A percentile compares a stretch with the other conserved stretches of the same genome.
Evolutionary conservation across 2,329 filamentous ascomycete species (phyloP).

Genomic region (Claviceps sp.): DNA sequence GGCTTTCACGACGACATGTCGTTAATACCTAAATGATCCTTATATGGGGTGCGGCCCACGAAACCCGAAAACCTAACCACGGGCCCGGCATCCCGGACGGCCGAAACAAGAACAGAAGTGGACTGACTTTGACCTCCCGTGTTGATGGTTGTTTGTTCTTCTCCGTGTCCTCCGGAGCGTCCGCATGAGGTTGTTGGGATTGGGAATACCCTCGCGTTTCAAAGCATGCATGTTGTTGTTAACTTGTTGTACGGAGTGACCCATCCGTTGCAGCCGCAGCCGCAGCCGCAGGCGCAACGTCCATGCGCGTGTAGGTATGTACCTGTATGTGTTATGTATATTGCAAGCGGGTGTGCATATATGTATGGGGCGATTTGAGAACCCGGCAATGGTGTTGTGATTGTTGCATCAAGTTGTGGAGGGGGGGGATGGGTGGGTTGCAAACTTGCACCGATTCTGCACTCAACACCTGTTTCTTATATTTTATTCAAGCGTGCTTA

Average conservation of each 20-base stretch:
- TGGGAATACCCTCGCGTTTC: neutral
- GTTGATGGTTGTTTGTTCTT: too few species aligned
- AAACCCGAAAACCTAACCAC: neutral
- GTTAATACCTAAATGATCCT: too few species aligned
- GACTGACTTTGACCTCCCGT: neutral
- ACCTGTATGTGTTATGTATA: too few species aligned
- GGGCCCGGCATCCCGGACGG: too few species aligned
- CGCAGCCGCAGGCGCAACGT: neutral
- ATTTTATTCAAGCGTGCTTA: neutral
- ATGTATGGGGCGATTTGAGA: too few species aligned
- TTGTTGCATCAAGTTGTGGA: too few species aligned
- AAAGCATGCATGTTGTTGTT: neutral
- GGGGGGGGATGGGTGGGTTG: too few species aligned
- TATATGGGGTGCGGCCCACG: neutral
- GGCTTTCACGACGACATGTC: neutral
- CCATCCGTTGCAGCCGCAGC: neutral
- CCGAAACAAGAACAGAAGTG: neutral
- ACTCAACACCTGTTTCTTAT: neutral
- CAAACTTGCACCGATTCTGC: neutral
- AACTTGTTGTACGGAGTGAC: too few species aligned
- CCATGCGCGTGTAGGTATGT: too few species aligned
- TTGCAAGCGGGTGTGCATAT: too few species aligned
- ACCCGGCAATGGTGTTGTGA: too few species aligned
- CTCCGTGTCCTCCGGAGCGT: too few species aligned
- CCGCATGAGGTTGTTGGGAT: neutral